These are phyloP conservation scores for Solanum lycopersicoides DNA, from an alignment of 257 asterid genomes.

Conservation along the genomic window DNA sequence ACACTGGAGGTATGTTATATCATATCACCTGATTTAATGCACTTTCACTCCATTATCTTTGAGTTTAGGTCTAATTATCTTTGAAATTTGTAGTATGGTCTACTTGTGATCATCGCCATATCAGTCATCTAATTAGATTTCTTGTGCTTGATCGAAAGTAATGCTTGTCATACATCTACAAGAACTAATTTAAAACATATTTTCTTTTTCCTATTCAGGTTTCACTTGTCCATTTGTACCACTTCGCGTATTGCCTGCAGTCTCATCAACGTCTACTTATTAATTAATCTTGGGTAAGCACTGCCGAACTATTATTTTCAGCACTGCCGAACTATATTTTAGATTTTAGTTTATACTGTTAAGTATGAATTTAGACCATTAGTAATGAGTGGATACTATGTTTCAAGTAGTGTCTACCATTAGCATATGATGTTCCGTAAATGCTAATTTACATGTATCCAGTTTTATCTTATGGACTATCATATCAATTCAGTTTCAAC, in stretches of 20 bases:
- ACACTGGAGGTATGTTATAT: too few species aligned
- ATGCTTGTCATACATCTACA: neutral
- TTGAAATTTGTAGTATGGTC: too few species aligned
- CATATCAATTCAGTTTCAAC: too few species aligned
- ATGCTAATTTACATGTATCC: too few species aligned
- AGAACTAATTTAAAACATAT: neutral
- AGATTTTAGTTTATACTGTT: neutral
- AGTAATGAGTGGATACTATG: too few species aligned
- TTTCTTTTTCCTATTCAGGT: conserved; percentile 37
- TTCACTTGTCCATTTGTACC: conserved; percentile 95
- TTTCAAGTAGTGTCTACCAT: too few species aligned
- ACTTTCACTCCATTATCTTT: too few species aligned
- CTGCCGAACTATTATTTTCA: neutral
- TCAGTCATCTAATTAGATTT: neutral
- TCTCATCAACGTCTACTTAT: conserved; percentile 84
- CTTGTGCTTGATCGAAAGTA: neutral
- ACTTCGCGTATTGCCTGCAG: conserved; percentile 73
- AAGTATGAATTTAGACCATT: neutral
- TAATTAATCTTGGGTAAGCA: conserved; percentile 90
- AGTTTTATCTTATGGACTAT: too few species aligned
- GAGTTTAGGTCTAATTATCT: too few species aligned
- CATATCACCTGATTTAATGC: too few species aligned
- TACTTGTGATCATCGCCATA: neutral
- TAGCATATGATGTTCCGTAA: too few species aligned
- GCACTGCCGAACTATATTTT: neutral